Conservation (phyloP, 2,329 filamentous ascomycete genomes). For the Orbilia javanica region DNA sequence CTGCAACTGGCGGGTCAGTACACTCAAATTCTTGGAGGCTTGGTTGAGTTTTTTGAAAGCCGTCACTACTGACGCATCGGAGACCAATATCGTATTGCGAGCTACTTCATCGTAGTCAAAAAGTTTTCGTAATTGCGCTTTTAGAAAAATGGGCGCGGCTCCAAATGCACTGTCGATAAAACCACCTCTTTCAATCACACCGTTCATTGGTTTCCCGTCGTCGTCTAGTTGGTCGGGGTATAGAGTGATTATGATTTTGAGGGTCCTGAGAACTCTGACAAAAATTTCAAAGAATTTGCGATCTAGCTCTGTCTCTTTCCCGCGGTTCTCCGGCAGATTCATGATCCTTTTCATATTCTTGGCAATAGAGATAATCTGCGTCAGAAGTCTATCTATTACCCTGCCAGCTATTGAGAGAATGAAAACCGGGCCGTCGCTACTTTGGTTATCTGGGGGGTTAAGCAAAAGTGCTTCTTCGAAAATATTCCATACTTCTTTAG, state of each 20-base stretch:
- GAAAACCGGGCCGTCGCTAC: background rate
- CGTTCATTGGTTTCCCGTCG: background rate
- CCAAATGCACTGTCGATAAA: background rate
- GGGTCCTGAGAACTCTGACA: background rate
- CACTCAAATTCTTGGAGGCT: too few relatives aligned
- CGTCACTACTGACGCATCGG: background rate
- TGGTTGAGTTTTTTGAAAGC: background rate
- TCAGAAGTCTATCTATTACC: background rate
- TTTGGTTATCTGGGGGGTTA: background rate
- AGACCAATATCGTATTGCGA: slow-evolving; percentile 18
- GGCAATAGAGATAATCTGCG: background rate
- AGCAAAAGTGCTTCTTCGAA: slow-evolving; percentile 7
- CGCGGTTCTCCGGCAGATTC: too few relatives aligned
- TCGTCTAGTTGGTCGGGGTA: background rate
- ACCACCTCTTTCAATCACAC: background rate
- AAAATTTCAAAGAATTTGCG: background rate
- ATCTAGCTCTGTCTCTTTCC: too few relatives aligned
- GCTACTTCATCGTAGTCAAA: slow-evolving; percentile 2
- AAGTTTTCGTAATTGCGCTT: background rate
- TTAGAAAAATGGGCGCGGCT: background rate
- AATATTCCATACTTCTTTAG: background rate
- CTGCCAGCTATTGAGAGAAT: background rate
- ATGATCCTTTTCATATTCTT: background rate
- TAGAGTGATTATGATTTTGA: background rate
- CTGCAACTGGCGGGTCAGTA: too few relatives aligned